phyloP scores from a whole-genome alignment of 345 rosid species.

The Ailanthus altissimus region DNA sequence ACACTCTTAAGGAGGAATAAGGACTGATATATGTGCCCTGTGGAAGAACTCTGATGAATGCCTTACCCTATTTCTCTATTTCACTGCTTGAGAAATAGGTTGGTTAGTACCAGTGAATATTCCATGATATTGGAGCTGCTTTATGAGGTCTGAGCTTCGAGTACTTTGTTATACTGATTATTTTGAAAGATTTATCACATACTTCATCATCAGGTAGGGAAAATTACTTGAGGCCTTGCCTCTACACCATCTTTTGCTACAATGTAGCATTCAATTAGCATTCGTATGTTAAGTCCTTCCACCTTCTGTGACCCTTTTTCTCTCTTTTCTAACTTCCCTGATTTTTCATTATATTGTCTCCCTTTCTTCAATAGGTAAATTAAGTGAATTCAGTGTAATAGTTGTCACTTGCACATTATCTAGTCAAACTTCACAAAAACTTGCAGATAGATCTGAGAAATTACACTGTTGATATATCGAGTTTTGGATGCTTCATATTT shows the following conservation, averaged over 20 bases:
- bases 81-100: not conserved
- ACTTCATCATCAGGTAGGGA: not conserved
- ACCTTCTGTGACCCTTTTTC: not conserved
- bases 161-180: not conserved
- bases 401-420: not conserved
- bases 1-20: not conserved
- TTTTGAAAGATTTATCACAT: constrained; percentile 3
- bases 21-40: not conserved
- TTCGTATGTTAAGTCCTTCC: not conserved
- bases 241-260: not conserved
- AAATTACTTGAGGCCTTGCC: not conserved
- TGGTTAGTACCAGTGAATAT: not conserved
- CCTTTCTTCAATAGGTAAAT: not conserved
- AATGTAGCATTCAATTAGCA: not conserved
- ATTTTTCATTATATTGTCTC: not conserved
- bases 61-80: not conserved
- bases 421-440: not conserved
- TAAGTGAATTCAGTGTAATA: not conserved
- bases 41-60: not conserved
- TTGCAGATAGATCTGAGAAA: not conserved
- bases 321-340: not conserved
- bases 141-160: not conserved
- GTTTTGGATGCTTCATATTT: constrained; percentile 3
- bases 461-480: not conserved
- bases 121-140: not conserved